Evolutionary conservation across 2,329 filamentous ascomycete genomes (phyloP), one percentile per base, ranked within the genome.

Genomic region (Ceratocystis colombiana): DNA sequence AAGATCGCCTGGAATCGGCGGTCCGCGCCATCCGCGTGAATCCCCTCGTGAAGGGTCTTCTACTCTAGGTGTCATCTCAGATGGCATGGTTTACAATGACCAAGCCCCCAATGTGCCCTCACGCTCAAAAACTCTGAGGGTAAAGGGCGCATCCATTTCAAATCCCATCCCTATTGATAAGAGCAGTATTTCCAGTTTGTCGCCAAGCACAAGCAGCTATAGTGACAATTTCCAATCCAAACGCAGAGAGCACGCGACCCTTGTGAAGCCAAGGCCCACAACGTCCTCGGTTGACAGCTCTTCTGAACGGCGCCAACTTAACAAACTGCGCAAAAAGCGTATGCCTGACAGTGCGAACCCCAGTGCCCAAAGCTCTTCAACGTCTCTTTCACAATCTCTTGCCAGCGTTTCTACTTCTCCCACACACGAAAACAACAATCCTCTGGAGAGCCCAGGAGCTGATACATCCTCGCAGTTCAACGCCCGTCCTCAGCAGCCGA

Each of bases 251-350:
- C 72, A 61, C 74, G 71, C 33, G 77, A 76, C 62, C 75, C 78
- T 15, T 66, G 22, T 64, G 30, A 62, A 67, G 61, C 22, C 95
- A 72, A 82, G 88, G 71, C 82, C 87, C 69, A 87, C 88, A 1
- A 84, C 87, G 0, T 80, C 81, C 0, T 80, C 77, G 30, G 82
- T 84, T 53, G 67, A 67, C 44, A 75, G 77, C 25, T 81, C 37
- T 15, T 41, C 78, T 20, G 86, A 86, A 69, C 86, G 82, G 71
- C 84, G 89, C 59, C 88, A 87, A 73, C 90, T 91, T 0, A 96
- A 96, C 72, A 96, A 96, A 75, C 78, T 99, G 64, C 88, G 88
- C 75, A 97, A 97, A 79, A 96, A 90, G 75, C 82, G 86, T 69
- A 79, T 88, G 66, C 87, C 89, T 0, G 87, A 85, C 53, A 90